These are phyloP conservation scores for Nicotiana knightiana DNA, from an alignment of 257 asterid species.

Conservation along the genomic window DNA sequence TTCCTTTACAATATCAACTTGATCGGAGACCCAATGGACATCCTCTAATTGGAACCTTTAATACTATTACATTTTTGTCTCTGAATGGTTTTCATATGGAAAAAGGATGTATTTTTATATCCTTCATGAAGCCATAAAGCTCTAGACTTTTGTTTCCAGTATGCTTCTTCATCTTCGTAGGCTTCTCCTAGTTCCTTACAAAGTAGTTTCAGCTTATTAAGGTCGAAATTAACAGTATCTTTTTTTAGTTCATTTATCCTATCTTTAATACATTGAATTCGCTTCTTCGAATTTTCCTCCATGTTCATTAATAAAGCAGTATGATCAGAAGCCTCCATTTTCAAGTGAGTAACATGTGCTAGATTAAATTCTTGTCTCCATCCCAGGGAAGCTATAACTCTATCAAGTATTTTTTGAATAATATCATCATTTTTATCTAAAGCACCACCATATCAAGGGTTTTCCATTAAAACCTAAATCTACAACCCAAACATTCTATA, in stretches of 20 bases:
- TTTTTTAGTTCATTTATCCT: background rate
- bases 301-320: background rate
- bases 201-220: background rate
- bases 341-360: background rate
- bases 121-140: background rate
- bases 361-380: background rate
- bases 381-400: background rate
- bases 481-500: background rate
- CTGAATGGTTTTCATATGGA: background rate
- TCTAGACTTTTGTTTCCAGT: background rate
- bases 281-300: background rate
- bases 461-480: background rate
- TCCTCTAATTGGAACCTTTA: too few species aligned
- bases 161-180: background rate
- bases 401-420: background rate
- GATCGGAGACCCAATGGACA: background rate
- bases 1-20: background rate
- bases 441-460: background rate
- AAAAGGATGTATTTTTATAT: background rate
- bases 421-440: background rate
- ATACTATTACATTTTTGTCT: background rate
- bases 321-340: background rate
- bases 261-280: background rate
- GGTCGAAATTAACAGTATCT: fast-evolving
- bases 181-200: background rate